Conservation (phyloP, 2,329 filamentous ascomycete species). For the Colletotrichum musae region DNA sequence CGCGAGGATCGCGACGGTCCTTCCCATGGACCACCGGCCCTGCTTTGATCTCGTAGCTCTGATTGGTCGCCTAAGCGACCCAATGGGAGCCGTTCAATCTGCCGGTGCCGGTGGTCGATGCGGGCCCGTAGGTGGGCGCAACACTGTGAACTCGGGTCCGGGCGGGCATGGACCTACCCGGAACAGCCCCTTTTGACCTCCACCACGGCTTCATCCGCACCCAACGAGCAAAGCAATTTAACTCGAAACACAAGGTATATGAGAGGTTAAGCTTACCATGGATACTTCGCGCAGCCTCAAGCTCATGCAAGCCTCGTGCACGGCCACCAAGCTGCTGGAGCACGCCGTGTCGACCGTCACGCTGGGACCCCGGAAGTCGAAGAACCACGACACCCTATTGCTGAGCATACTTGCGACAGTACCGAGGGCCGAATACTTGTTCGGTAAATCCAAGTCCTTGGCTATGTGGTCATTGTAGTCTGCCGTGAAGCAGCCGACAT, state of each 20-base stretch:
- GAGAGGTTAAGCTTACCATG: constrained; percentile 37
- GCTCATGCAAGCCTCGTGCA: constrained; percentile 48
- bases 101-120: background rate
- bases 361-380: constrained; percentile 51
- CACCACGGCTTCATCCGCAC: too few relatives aligned
- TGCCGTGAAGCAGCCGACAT: constrained; percentile 47
- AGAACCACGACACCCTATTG: constrained; percentile 55
- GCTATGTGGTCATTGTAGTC: constrained; percentile 44
- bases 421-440: constrained; percentile 47
- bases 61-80: too few relatives aligned
- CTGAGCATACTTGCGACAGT: constrained; percentile 49
- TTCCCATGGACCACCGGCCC: too few relatives aligned
- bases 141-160: too few relatives aligned
- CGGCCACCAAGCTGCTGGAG: constrained; percentile 52
- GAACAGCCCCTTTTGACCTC: too few relatives aligned
- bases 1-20: too few relatives aligned
- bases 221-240: too few relatives aligned
- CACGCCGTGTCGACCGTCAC: constrained; percentile 58
- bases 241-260: background rate
- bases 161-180: too few relatives aligned
- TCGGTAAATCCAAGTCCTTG: constrained; percentile 36
- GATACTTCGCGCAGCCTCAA: constrained; percentile 39
- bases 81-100: too few relatives aligned
- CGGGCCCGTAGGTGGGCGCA: background rate
- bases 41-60: too few relatives aligned